Evolutionary conservation across 2,329 filamentous ascomycete genomes (phyloP), one percentile per base, ranked within the genome.

Genomic region (Madurella mycetomatis): DNA sequence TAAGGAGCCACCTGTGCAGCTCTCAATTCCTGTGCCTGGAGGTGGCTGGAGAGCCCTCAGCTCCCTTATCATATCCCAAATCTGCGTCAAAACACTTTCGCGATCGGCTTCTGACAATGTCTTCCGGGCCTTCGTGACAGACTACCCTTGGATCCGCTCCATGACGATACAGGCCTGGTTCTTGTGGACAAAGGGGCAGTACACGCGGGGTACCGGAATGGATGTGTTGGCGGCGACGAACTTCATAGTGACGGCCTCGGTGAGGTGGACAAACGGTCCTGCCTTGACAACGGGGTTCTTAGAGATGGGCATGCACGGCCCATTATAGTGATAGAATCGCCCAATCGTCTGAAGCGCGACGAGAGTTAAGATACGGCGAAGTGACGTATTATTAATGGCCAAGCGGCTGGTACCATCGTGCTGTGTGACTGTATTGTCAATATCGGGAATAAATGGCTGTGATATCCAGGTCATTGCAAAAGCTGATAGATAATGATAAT

Each of bases 91-190:
- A 15, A 47, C 31, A 18, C 12, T 17, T 0, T 42, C 44, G 30
- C 30, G 50, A 13, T 48, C 25, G 3, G 25, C 17, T 9, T 37
- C 50, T 1, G 45, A 53, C 12, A 47, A 8, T 4, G 16, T 13
- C 5, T 31, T 17, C 60, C 61, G 66, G 11, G 44, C 53, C 1
- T 51, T 30, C 0, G 62, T 41, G 0, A 69, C 41, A 5, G 46
- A 16, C 11, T 53, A 16, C 12, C 69, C 70, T 1, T 56, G 57
- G 7, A 71, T 61, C 3, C 66, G 59, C 41, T 70, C 66, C 76
- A 80, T 80, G 0, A 79, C 66, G 42, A 80, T 77, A 58, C 76
- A 76, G 0, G 72, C 66, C 4, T 59, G 57, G 16, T 68, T 69
- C 9, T 69, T 67, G 50, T 70, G 65, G 1, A 66, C 50, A 48